Evolutionary conservation across 495 filamentous ascomycete genomes (phyloP).

Genomic region (Emericellopsis terricola): DNA sequence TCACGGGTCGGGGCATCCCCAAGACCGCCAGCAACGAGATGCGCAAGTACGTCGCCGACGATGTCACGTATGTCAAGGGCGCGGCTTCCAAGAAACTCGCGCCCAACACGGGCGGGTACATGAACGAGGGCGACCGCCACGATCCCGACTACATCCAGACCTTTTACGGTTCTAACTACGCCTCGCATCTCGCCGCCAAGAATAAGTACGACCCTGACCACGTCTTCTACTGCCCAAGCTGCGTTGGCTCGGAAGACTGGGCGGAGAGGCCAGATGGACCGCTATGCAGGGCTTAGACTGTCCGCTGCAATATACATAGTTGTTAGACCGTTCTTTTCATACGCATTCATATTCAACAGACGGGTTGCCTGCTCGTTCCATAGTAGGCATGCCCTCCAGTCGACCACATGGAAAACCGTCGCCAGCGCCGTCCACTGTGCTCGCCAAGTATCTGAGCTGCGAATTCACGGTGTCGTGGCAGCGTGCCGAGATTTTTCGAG

Average conservation of each 20-base stretch:
- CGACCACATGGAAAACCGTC: too few relatives aligned
- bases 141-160: constrained; percentile 45
- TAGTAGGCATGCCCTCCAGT: too few relatives aligned
- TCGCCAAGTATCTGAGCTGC: too few relatives aligned
- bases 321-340: too few relatives aligned
- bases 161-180: constrained; percentile 38
- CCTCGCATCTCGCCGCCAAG: constrained; percentile 28
- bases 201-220: constrained; percentile 28
- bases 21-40: constrained; percentile 3
- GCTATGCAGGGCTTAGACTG: background rate
- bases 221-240: constrained; percentile 35
- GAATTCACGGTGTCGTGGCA: too few relatives aligned
- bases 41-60: constrained; percentile 2
- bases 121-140: constrained; percentile 35
- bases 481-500: too few relatives aligned
- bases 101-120: constrained; percentile 24
- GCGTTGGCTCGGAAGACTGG: constrained; percentile 34
- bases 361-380: too few relatives aligned
- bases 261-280: background rate
- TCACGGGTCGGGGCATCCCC: constrained; percentile 3
- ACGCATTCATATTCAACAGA: too few relatives aligned
- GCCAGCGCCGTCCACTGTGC: too few relatives aligned
- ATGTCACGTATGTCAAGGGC: constrained; percentile 7
- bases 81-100: constrained; percentile 10
- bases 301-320: too few relatives aligned